phyloP scores from a whole-genome alignment of 345 rosid species.

The Theobroma cacao region DNA sequence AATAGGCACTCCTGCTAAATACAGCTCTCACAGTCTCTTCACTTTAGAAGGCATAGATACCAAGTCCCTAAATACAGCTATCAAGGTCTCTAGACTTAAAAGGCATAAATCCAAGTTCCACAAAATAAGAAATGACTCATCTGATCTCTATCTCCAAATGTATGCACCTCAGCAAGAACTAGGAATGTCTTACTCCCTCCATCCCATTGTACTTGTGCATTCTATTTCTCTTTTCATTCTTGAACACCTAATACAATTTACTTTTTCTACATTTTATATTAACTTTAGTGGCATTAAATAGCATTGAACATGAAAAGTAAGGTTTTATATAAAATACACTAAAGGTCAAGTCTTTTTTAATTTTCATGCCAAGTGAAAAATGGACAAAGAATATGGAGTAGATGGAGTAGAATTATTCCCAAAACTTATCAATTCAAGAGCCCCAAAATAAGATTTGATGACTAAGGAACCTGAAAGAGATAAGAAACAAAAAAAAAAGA shows the following conservation, averaged over 20 bases:
- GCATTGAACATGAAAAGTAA: neutral
- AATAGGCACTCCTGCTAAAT: neutral
- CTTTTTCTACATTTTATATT: neutral
- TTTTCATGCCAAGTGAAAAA: neutral
- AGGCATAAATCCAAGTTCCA: neutral
- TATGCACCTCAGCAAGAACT: neutral
- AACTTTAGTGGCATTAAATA: neutral
- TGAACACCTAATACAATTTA: neutral
- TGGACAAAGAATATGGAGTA: neutral
- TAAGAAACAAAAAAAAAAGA: neutral
- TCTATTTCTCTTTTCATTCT: neutral
- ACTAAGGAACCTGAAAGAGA: neutral
- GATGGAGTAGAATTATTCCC: neutral
- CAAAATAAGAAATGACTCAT: neutral
- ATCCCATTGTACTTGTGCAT: neutral
- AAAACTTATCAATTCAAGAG: neutral
- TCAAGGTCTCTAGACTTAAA: neutral
- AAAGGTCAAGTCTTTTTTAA: neutral
- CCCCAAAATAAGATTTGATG: neutral
- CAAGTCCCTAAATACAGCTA: neutral
- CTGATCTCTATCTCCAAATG: neutral
- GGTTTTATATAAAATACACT: neutral
- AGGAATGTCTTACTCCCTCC: neutral
- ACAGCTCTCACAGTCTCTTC: neutral
- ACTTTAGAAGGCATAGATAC: neutral